A percentile compares a stretch with the other conserved stretches of the same genome.
Evolutionary conservation across 441 rosid species (phyloP).

Genomic region (California macrophylla): DNA sequence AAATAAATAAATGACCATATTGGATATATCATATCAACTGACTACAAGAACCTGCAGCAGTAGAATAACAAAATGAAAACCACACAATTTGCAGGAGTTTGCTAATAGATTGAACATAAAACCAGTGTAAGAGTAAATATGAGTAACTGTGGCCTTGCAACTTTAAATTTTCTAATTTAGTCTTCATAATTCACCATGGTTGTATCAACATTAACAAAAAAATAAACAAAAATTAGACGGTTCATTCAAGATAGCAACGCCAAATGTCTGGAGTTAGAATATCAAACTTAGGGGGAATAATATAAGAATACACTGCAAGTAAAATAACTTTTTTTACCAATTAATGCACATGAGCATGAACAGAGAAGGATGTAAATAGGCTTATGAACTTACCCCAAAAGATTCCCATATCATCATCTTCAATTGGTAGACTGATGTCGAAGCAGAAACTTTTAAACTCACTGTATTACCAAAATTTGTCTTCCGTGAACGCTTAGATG

Average conservation of each 20-base stretch:
- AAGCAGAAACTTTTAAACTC: slow-evolving; percentile 77
- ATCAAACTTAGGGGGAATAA: not conserved
- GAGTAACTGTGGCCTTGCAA: not conserved
- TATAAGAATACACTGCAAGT: not conserved
- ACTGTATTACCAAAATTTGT: slow-evolving; percentile 61
- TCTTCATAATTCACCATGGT: not conserved
- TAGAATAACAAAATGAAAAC: not conserved
- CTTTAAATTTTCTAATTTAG: not conserved
- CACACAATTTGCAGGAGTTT: not conserved
- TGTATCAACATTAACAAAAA: not conserved
- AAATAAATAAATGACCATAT: not conserved
- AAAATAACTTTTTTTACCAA: not conserved
- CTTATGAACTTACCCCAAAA: slow-evolving; percentile 64
- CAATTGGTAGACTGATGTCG: slow-evolving; percentile 77
- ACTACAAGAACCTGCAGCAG: not conserved
- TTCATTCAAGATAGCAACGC: not conserved
- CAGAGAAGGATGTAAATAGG: not conserved
- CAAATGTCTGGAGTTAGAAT: not conserved
- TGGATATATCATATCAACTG: not conserved
- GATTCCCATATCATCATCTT: slow-evolving; percentile 99
- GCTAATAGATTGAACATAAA: not conserved
- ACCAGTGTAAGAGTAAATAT: not conserved
- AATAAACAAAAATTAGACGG: not conserved
- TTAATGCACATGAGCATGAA: not conserved
- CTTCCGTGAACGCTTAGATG: slow-evolving; percentile 81